These are phyloP conservation scores for Dryas integrifolia DNA, from an alignment of 331 rosid species.

Conservation along the genomic window DNA sequence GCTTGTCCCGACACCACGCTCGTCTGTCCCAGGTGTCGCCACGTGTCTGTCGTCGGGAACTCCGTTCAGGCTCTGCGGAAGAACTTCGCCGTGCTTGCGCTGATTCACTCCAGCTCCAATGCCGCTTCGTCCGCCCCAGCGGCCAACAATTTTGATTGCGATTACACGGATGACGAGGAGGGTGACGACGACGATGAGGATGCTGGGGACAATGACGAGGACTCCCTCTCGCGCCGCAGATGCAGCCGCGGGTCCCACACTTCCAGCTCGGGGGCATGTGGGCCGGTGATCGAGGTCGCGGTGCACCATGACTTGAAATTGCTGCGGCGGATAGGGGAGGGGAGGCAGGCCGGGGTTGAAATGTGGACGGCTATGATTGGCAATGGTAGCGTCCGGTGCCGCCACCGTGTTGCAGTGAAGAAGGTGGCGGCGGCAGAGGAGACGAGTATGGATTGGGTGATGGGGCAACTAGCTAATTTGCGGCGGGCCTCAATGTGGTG, in stretches of 20 bases:
- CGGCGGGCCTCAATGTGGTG: conserved; percentile 97
- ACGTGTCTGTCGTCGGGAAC: conserved; percentile 84
- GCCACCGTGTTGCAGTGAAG: conserved; percentile 80
- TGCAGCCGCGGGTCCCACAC: conserved; percentile 54
- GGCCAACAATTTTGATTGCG: conserved; percentile 52
- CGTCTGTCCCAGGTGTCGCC: conserved; percentile 83
- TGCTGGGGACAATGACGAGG: conserved; percentile 38
- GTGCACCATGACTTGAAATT: conserved; percentile 75
- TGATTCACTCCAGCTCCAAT: conserved; percentile 50
- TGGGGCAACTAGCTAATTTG: conserved; percentile 71
- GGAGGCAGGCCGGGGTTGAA: conserved; percentile 67
- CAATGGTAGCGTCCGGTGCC: conserved; percentile 51
- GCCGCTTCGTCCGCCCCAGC: conserved; percentile 16
- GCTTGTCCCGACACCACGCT: conserved; percentile 64
- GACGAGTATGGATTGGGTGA: conserved; percentile 76
- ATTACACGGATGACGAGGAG: conserved; percentile 65
- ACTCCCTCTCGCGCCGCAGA: conserved; percentile 30
- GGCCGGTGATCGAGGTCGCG: conserved; percentile 79
- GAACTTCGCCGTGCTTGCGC: conserved; percentile 82
- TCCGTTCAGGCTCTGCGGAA: conserved; percentile 80
- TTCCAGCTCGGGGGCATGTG: conserved; percentile 81
- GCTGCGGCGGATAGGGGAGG: conserved; percentile 69
- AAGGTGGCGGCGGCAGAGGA: conserved; percentile 60
- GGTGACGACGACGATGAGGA: conserved; percentile 34
- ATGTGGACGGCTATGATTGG: conserved; percentile 87